phyloP scores from a whole-genome alignment of 169 alveolate species.

The Plasmodium fragile region DNA sequence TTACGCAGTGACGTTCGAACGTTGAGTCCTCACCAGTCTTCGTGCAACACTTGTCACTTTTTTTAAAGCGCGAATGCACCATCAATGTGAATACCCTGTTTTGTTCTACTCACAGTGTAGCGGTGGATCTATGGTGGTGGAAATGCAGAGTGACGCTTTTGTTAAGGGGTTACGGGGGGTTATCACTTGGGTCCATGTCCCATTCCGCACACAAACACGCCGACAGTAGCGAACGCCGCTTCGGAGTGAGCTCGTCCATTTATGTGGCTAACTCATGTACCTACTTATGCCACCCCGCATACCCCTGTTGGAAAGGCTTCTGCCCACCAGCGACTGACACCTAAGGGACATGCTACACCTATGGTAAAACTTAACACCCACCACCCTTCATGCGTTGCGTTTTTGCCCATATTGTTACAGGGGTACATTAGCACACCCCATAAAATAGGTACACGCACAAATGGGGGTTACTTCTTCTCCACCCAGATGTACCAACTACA shows the following conservation, averaged over 20 bases:
- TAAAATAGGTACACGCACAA: neutral
- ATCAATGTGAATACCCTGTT: neutral
- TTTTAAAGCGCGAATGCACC: neutral
- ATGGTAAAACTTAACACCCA: neutral
- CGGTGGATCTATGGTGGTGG: neutral
- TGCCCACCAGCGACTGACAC: neutral
- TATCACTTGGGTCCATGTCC: neutral
- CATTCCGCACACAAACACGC: neutral
- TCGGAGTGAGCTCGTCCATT: neutral
- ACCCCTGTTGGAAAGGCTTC: neutral
- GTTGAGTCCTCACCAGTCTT: neutral
- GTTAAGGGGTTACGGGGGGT: neutral
- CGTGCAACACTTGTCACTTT: neutral
- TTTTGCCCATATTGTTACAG: neutral
- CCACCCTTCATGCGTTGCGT: neutral
- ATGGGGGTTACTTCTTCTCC: neutral
- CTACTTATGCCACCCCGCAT: neutral
- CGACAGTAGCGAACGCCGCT: neutral
- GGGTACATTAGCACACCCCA: neutral
- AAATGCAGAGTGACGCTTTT: neutral
- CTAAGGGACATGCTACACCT: neutral
- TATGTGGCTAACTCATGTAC: neutral
- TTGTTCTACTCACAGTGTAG: neutral
- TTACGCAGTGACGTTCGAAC: neutral
- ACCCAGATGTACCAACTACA: neutral